These are phyloP conservation scores for Metschnikowia peoriensis DNA, from an alignment of 805 yeast genomes.

Conservation along the genomic window DNA sequence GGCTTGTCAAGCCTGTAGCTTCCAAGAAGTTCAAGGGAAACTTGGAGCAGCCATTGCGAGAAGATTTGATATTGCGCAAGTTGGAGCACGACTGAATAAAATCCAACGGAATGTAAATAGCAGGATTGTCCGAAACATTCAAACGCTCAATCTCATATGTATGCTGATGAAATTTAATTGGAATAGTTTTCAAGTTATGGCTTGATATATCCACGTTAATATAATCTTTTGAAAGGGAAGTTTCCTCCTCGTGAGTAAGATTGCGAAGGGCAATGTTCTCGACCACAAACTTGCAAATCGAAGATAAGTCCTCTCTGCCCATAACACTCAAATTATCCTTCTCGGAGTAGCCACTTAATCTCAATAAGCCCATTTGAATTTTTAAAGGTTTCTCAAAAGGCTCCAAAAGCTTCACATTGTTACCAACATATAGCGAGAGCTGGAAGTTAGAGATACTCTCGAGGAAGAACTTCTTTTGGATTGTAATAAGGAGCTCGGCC, in stretches of 20 bases:
- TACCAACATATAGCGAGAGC: conserved; percentile 72
- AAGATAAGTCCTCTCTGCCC: conserved; percentile 82
- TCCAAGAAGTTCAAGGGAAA: conserved; percentile 75
- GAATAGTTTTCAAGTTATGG: conserved; percentile 77
- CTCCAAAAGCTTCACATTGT: conserved; percentile 68
- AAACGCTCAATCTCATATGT: conserved; percentile 78
- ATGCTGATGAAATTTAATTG: conserved; percentile 74
- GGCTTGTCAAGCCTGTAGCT: conserved; percentile 60
- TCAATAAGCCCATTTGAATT: conserved; percentile 69
- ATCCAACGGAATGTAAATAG: conserved; percentile 78
- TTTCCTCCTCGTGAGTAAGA: conserved; percentile 67
- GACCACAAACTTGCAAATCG: conserved; percentile 75
- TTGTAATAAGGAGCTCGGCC: conserved; percentile 63
- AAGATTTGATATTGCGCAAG: conserved; percentile 62
- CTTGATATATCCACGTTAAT: conserved; percentile 71
- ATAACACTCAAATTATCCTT: conserved; percentile 74
- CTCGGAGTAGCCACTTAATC: conserved; percentile 75
- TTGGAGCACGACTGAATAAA: conserved; percentile 82
- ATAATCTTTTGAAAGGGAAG: conserved; percentile 60
- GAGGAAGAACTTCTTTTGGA: conserved; percentile 76
- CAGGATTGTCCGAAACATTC: conserved; percentile 84
- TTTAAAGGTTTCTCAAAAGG: conserved; percentile 72
- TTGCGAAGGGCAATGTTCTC: conserved; percentile 61
- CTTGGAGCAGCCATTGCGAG: conserved; percentile 66
- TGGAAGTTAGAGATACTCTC: conserved; percentile 71